phyloP scores from a whole-genome alignment of 208 protist genomes.

The Leishmania tropica region DNA sequence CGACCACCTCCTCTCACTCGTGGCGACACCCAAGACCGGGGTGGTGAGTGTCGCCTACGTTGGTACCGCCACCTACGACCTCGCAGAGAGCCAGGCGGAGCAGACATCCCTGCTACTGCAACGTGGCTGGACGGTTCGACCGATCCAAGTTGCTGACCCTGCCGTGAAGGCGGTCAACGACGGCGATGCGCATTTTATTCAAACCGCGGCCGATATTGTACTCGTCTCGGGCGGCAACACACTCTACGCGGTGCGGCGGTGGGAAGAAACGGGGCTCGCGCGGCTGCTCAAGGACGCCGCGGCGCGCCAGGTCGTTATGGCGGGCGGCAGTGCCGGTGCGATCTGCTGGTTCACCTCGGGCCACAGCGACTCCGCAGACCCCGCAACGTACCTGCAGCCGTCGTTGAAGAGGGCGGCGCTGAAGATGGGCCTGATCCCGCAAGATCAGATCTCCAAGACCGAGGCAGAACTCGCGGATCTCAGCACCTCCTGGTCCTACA shows the following conservation, averaged over 20 bases:
- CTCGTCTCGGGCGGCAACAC: constrained; percentile 91
- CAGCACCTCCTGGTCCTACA: constrained; percentile 72
- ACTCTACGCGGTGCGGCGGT: constrained; percentile 88
- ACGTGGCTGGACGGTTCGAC: constrained; percentile 54
- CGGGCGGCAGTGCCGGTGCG: constrained; percentile 86
- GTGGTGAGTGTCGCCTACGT: constrained; percentile 76
- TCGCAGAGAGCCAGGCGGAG: constrained; percentile 35
- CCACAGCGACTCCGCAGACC: constrained; percentile 92
- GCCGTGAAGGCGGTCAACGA: constrained; percentile 24
- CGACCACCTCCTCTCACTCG: constrained; percentile 65
- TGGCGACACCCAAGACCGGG: constrained; percentile 22
- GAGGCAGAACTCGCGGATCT: constrained; percentile 21
- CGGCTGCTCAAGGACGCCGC: constrained; percentile 42
- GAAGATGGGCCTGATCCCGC: constrained; percentile 15
- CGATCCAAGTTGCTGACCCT: constrained; percentile 66
- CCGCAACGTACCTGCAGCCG: constrained; percentile 64
- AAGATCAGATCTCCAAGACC: constrained; percentile 18
- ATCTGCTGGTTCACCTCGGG: constrained; percentile 92
- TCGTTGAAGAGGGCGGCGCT: constrained; percentile 38
- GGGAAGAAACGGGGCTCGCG: constrained; percentile 83
- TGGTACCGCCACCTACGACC: constrained; percentile 90
- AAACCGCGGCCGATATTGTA: constrained; percentile 63
- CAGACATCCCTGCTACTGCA: constrained; percentile 56
- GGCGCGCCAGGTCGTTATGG: constrained; percentile 57
- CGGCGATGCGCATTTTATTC: constrained; percentile 37